Evolutionary conservation across 345 rosid species (phyloP), one percentile per base, ranked within the genome.

Genomic region (Turnera subulata): DNA sequence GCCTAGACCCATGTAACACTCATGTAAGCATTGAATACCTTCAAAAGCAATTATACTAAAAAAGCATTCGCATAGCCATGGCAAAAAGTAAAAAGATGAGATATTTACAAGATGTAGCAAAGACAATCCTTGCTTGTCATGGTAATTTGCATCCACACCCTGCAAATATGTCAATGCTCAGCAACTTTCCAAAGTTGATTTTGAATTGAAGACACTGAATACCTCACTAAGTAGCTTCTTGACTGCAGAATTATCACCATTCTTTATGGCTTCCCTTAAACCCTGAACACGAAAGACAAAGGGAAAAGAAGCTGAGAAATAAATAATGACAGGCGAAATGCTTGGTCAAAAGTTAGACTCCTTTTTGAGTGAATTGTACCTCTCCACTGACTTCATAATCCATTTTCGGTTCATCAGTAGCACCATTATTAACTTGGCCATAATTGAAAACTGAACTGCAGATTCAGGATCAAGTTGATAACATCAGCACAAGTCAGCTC

Each of bases 61-160:
- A 29, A 23, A 6, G n/a, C 12, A 20, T 7, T 25, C 26, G 4
- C n/a, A 13, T 14, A n/a, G 51, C 18, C 45, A 42, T 2, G 52
- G 29, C n/a, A n/a, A 63, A 29, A 46, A 50, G 25, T 58, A 53
- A 62, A 38, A 62, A 44, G 63, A n/a, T n/a, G 4, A 29, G 35
- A 63, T 33, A 18, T n/a, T 45, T 72, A 87, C 97, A 83, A 89
- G 63, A 74, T 89, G 97, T 51, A 89, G 88, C 77, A 93, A 73
- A 53, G 99, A 85, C 82, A 84, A 72, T 69, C 96, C 92, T 69
- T 89, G 97, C 66, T 65, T 89, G 82, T 93, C 99, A 20, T 14
- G 81, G 66, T 85, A 89, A 76, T 93, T 93, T 71, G 99, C 92
- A 64, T 89, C 90, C 50, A 89, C 88, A 15, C 92, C 95, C 96